Base-by-base conservation (phyloP, 805 yeast species). In the Lachancea sp. region DNA sequence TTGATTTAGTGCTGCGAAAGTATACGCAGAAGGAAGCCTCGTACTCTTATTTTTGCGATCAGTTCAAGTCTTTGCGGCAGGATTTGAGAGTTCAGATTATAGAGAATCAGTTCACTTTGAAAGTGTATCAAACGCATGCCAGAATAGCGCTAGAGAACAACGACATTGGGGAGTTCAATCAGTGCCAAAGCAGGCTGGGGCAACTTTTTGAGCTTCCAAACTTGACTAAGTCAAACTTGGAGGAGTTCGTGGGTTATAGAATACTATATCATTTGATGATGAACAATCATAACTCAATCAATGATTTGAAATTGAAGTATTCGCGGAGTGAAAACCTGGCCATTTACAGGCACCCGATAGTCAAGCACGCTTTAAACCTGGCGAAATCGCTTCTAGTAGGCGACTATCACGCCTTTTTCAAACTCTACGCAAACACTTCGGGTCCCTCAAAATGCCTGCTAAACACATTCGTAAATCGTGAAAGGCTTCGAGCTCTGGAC, bases 151-250 rank as follows among this genome's bases (percentile, higher is more conserved):
- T 91, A 32, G 84, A 81, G 53, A 81, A 84, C 58, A 74, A 77
- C 34, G 99, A 91, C 63, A 66, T 91, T 50, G 97, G 97, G 9
- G 98, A 93, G 63, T 89, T 85, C 62, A 93, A 93, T 67, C 97
- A 91, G 62, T 93, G 98, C 61, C 95, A 85, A 63, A 79, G 95
- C 13, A 87, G 88, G 55, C 66, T 93, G 41, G 77, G 77, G 50
- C 70, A 74, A 37, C 67, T 90, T 19, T 90, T 83, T 58, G 75
- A 69, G 22, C 54, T 56, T 19, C 67, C 68, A 5, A 62, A 66
- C 8, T 59, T 67, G n/a, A 54, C 52, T 27, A 57, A 53, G 22
- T 60, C 68, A 12, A 68, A 69, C 45, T 65, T 71, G 52, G 67
- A 72, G 38, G 96, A 90, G 58, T 87, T 86, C 56, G 63, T 79